Conservation (phyloP, 768 basidiomycete genomes). For the Kwoniella mangroviensis region DNA sequence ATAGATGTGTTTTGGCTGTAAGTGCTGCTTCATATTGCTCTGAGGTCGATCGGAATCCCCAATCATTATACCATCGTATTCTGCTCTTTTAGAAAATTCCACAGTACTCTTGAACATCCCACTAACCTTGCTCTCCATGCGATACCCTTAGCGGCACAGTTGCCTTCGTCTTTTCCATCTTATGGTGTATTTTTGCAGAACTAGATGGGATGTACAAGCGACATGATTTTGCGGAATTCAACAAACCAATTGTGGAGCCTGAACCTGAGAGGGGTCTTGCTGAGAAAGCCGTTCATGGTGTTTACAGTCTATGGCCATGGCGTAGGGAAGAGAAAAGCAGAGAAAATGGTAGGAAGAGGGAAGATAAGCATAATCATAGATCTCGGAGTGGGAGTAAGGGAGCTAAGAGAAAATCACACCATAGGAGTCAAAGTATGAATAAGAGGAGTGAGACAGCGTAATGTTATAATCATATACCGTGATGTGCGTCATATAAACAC, state of each 20-base stretch:
- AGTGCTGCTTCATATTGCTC: not conserved
- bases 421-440: slow-evolving; percentile 1
- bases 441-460: not conserved
- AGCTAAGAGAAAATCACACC: not conserved
- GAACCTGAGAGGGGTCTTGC: slow-evolving; percentile 7
- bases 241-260: not conserved
- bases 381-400: not conserved
- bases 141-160: slow-evolving; percentile 7
- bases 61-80: too few species aligned
- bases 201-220: slow-evolving; percentile 8
- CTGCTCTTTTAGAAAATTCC: too few species aligned
- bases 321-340: not conserved
- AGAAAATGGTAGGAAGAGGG: too few species aligned
- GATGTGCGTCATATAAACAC: too few species aligned
- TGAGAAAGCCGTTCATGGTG: slow-evolving; percentile 8
- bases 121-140: not conserved
- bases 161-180: slow-evolving; percentile 8
- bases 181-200: slow-evolving; percentile 12
- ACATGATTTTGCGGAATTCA: slow-evolving; percentile 1
- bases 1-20: slow-evolving; percentile 21
- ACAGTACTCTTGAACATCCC: not conserved
- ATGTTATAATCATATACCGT: not conserved
- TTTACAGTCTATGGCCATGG: slow-evolving; percentile 13
- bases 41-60: too few species aligned
- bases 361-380: not conserved